Evolutionary conservation across 768 basidiomycete genomes (phyloP).

Genomic region (Termitomyces bulborhizus): DNA sequence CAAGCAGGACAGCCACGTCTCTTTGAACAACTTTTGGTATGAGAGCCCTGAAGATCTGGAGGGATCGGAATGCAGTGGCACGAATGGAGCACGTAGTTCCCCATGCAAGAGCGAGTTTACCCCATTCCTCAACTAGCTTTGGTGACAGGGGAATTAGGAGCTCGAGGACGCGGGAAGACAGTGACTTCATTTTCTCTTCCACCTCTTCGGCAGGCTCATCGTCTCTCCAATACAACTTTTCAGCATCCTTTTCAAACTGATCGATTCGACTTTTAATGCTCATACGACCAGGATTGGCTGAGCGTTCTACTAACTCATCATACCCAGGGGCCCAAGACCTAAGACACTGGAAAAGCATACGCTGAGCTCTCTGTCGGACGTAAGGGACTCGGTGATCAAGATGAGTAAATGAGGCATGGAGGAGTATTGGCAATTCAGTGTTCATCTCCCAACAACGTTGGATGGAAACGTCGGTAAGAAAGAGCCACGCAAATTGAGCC

Average conservation of each 20-base stretch:
- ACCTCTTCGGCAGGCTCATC: constrained; percentile 51
- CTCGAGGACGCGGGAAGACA: constrained; percentile 61
- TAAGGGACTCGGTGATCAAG: constrained; percentile 71
- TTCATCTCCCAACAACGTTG: constrained; percentile 74
- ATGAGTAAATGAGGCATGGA: constrained; percentile 78
- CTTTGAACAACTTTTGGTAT: constrained; percentile 63
- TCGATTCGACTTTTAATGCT: constrained; percentile 45
- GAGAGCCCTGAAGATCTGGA: constrained; percentile 85
- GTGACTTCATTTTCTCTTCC: constrained; percentile 59
- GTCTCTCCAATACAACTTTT: constrained; percentile 64
- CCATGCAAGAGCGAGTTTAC: constrained; percentile 75
- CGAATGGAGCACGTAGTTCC: constrained; percentile 85
- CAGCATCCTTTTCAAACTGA: constrained; percentile 53
- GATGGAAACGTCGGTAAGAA: constrained; percentile 70
- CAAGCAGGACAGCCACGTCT: constrained; percentile 74
- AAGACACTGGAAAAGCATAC: constrained; percentile 80
- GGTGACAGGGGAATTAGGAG: constrained; percentile 68
- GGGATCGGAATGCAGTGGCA: constrained; percentile 78
- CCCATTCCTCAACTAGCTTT: constrained; percentile 70
- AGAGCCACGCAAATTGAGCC: constrained; percentile 85
- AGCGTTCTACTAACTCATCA: constrained; percentile 61
- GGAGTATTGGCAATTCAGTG: constrained; percentile 62
- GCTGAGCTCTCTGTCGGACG: constrained; percentile 63
- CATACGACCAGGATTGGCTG: constrained; percentile 37
- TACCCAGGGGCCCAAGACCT: constrained; percentile 79